Conservation (phyloP, 805 yeast genomes). For the Tetrapisispora pingtungensis region DNA sequence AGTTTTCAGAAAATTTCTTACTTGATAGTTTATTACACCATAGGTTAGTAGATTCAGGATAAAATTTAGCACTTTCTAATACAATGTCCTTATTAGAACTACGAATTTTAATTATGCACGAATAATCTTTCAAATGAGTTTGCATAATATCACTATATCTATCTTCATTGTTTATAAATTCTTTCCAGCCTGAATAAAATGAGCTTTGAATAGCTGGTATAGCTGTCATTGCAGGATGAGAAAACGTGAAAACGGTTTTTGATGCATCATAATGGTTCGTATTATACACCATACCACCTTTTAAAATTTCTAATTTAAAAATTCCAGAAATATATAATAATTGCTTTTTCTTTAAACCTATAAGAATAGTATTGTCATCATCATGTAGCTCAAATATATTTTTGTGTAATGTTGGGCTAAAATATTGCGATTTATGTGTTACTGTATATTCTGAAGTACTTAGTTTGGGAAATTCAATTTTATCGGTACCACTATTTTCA, state of each 20-base stretch:
- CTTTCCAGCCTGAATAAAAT: slow-evolving; percentile 27
- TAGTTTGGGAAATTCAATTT: too few species aligned
- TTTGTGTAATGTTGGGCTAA: slow-evolving; percentile 6
- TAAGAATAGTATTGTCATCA: slow-evolving; percentile 6
- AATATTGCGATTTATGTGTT: slow-evolving; percentile 1
- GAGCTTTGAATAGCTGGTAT: slow-evolving; percentile 23
- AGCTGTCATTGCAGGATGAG: slow-evolving; percentile 25
- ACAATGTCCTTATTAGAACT: slow-evolving; percentile 10
- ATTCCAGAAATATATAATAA: slow-evolving; percentile 20
- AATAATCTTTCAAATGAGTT: slow-evolving; percentile 11
- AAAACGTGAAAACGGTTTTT: slow-evolving; percentile 10
- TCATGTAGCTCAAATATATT: slow-evolving; percentile 11
- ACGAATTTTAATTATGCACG: slow-evolving; percentile 17
- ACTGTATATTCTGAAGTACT: too few species aligned
- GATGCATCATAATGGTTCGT: slow-evolving; percentile 25
- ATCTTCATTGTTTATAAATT: slow-evolving; percentile 7
- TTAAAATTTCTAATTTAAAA: slow-evolving; percentile 20
- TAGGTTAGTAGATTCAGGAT: slow-evolving; percentile 13
- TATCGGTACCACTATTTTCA: neutral
- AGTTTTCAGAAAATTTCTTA: slow-evolving; percentile 3
- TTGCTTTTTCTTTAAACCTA: slow-evolving; percentile 21
- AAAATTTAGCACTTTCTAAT: slow-evolving; percentile 9
- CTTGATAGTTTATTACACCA: slow-evolving; percentile 14
- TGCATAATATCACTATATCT: slow-evolving; percentile 6
- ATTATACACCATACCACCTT: slow-evolving; percentile 28